phyloP scores from a whole-genome alignment of 176 grass and related monocot species.

The Lolium perenne region DNA sequence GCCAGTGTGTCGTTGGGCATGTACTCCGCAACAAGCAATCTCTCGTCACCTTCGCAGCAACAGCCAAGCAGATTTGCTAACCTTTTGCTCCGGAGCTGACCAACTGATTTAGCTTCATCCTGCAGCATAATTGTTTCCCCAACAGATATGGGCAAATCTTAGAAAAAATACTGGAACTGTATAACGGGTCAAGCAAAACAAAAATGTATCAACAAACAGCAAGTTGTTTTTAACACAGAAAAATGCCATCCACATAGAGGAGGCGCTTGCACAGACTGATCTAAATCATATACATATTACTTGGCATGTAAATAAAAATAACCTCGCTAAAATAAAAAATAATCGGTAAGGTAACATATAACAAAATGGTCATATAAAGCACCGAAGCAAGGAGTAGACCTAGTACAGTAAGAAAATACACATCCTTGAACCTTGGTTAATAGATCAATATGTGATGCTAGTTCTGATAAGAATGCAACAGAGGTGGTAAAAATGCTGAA shows the following conservation, averaged over 20 bases:
- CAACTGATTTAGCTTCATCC: slow-evolving; percentile 94
- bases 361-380: slow-evolving; percentile 22
- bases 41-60: slow-evolving; percentile 97
- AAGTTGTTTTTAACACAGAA: slow-evolving; percentile 5
- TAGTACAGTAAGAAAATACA: slow-evolving; percentile 5
- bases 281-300: neutral
- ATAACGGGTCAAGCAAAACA: neutral
- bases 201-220: neutral
- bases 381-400: neutral
- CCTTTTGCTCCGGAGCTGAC: slow-evolving; percentile 81
- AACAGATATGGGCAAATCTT: slow-evolving; percentile 20
- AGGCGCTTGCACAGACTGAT: neutral
- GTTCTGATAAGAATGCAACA: neutral
- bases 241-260: slow-evolving; percentile 10
- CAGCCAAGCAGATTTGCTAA: slow-evolving; percentile 93
- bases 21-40: slow-evolving; percentile 97
- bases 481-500: slow-evolving; percentile 1
- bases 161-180: neutral
- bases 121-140: slow-evolving; percentile 48
- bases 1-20: slow-evolving; percentile 97
- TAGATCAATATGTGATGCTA: neutral
- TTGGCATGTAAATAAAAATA: neutral
- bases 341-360: neutral
- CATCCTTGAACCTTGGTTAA: neutral
- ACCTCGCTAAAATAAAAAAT: neutral